phyloP scores from a whole-genome alignment of 805 yeast species.

The Barnettozyma botsteinii region DNA sequence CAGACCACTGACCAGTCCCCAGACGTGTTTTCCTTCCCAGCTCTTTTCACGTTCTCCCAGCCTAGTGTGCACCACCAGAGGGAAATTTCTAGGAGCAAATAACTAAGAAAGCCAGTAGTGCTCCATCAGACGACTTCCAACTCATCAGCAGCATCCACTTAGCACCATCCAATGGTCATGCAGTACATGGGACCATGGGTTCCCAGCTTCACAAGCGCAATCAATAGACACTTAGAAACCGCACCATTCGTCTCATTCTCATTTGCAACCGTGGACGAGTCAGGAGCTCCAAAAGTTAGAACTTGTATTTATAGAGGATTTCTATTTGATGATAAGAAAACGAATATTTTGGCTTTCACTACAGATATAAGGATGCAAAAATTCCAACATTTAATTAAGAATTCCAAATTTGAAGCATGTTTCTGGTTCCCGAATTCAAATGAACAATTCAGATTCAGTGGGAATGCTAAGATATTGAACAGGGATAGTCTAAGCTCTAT shows the following conservation, averaged over 20 bases:
- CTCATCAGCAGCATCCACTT: neutral
- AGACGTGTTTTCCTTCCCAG: too few species aligned
- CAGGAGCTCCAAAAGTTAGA: constrained; percentile 56
- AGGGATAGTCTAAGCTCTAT: constrained; percentile 13
- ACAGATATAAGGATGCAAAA: constrained; percentile 71
- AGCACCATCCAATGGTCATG: constrained; percentile 12
- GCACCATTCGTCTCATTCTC: constrained; percentile 56
- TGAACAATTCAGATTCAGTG: constrained; percentile 71
- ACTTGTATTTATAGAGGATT: constrained; percentile 73
- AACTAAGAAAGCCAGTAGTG: too few species aligned
- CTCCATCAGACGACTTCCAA: too few species aligned
- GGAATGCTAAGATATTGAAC: constrained; percentile 48
- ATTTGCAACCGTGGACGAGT: constrained; percentile 56
- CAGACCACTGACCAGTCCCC: too few species aligned
- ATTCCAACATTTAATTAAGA: constrained; percentile 39
- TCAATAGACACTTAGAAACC: constrained; percentile 39
- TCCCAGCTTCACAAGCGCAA: constrained; percentile 52
- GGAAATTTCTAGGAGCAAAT: too few species aligned
- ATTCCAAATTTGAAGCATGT: constrained; percentile 66
- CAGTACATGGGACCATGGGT: constrained; percentile 71
- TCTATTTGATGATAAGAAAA: constrained; percentile 60
- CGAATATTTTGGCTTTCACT: constrained; percentile 61
- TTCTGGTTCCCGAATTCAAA: constrained; percentile 58
- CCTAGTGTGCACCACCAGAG: too few species aligned
- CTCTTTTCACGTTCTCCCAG: too few species aligned